These are phyloP conservation scores for Adansonia gregorii DNA, from an alignment of 441 rosid species.

Conservation along the genomic window DNA sequence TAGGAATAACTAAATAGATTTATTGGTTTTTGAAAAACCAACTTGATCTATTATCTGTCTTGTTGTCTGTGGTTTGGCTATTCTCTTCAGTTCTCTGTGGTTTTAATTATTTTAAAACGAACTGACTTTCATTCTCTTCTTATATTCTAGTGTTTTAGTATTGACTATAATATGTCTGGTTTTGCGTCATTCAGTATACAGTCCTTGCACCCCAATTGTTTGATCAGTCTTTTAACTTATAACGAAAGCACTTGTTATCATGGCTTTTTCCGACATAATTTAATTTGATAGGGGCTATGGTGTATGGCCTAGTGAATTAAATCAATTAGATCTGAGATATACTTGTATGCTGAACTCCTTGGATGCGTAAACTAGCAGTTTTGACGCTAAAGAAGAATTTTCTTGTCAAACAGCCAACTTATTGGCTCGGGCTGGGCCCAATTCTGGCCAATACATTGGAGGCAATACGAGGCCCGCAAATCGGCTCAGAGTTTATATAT, in stretches of 20 bases:
- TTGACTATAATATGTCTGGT: background rate
- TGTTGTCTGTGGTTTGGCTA: background rate
- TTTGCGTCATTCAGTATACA: background rate
- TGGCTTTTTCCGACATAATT: too few relatives aligned
- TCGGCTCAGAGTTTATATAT: background rate
- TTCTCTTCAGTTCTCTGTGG: background rate
- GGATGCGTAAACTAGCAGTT: too few relatives aligned
- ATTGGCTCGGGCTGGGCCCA: background rate
- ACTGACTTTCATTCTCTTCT: background rate
- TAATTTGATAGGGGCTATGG: too few relatives aligned
- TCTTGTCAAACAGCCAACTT: too few relatives aligned
- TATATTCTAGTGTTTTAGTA: background rate
- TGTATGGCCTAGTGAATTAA: too few relatives aligned
- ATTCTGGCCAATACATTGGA: constrained; percentile 3
- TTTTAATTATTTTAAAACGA: background rate
- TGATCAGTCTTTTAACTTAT: background rate
- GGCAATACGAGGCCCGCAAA: background rate
- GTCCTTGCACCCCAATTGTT: background rate
- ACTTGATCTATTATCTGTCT: background rate
- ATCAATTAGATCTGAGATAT: too few relatives aligned
- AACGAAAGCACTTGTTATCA: background rate
- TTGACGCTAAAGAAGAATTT: too few relatives aligned
- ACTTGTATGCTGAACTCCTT: too few relatives aligned
- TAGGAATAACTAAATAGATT: constrained; percentile 5
- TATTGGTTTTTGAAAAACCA: background rate